These are phyloP conservation scores for Podospora pseudocomata DNA, from an alignment of 495 filamentous ascomycete species.

Conservation along the genomic window DNA sequence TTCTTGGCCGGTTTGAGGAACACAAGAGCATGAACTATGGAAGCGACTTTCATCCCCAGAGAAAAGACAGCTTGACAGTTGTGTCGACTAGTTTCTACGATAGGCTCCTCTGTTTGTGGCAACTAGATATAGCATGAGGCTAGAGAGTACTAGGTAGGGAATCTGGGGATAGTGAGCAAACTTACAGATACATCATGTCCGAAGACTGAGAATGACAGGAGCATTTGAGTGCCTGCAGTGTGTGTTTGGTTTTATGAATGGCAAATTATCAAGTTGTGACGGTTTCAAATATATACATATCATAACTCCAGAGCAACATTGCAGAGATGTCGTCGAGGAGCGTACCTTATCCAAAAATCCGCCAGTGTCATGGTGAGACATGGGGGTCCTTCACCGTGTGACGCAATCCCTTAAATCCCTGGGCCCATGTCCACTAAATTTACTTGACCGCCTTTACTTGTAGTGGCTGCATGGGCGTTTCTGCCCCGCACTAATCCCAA, in stretches of 20 bases:
- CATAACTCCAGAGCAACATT: no score
- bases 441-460: conserved; percentile 17
- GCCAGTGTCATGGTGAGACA: no score
- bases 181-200: no score
- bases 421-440: neutral
- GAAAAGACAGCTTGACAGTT: conserved; percentile 39
- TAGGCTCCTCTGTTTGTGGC: conserved; percentile 76
- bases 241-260: no score
- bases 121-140: conserved; percentile 29
- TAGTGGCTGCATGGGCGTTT: neutral
- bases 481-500: conserved; percentile 28
- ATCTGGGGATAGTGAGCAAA: no score
- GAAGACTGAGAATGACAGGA: no score
- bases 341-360: neutral
- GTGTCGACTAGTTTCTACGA: conserved; percentile 93
- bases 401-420: conserved; percentile 11
- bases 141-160: neutral
- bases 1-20: conserved; percentile 74
- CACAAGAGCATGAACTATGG: conserved; percentile 97
- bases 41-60: conserved; percentile 61
- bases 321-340: neutral
- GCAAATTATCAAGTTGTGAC: no score
- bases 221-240: no score
- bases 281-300: no score
- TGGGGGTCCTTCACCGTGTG: conserved; percentile 1